A percentile compares a stretch with the other conserved stretches of the same genome.
These are phyloP conservation scores for Claviceps capensis DNA, from an alignment of 2,329 filamentous ascomycete species.

Conservation along the genomic window DNA sequence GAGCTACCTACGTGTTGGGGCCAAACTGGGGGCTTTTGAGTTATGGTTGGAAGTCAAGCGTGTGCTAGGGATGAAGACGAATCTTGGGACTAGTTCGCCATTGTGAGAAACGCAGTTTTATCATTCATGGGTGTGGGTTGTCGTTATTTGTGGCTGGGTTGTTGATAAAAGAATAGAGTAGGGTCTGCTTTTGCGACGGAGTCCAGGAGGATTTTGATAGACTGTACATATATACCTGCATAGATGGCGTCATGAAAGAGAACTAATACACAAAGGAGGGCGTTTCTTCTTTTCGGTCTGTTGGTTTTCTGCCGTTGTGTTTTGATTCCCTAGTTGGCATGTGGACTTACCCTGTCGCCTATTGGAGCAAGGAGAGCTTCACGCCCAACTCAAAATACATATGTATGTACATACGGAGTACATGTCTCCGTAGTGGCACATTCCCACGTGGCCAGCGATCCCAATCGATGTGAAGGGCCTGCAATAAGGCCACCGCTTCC, in stretches of 20 bases:
- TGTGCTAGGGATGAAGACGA: conserved; percentile 20
- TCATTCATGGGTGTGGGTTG: background rate
- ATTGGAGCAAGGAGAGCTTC: no score
- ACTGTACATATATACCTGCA: background rate
- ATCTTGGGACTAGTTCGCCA: conserved; percentile 13
- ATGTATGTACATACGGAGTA: no score
- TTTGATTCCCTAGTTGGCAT: no score
- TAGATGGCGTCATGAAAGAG: background rate
- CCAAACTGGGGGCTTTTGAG: conserved; percentile 52
- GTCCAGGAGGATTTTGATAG: background rate
- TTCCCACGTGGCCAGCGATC: no score
- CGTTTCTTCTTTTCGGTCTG: no score
- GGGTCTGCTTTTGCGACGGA: background rate
- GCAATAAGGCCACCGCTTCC: no score
- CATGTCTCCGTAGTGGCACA: no score
- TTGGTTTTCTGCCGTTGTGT: no score
- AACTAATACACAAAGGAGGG: background rate
- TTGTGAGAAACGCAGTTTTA: conserved; percentile 6
- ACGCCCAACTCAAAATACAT: no score
- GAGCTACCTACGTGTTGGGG: conserved; percentile 43
- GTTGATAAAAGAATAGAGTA: background rate
- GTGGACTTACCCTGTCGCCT: no score
- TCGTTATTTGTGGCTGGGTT: background rate
- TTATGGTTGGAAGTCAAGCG: conserved; percentile 44
- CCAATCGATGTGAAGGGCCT: no score